phyloP scores from a whole-genome alignment of 73 alveolate species.

The Durusdinium trenchii region DNA sequence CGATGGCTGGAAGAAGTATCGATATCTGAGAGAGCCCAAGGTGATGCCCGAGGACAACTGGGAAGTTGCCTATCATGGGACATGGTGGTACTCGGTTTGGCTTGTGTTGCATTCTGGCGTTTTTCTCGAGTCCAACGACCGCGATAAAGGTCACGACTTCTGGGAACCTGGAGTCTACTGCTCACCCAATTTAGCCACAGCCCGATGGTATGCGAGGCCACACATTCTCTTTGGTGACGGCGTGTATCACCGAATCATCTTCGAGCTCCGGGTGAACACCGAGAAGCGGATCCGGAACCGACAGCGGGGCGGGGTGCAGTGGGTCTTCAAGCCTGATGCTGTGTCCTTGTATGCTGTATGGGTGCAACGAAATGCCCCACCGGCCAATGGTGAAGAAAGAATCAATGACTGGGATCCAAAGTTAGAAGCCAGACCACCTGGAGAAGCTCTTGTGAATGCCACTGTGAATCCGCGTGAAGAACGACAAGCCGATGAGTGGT shows the following conservation, averaged over 20 bases:
- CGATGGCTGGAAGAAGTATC: conserved; percentile 36
- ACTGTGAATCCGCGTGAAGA: background rate
- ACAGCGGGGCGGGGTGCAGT: conserved; percentile 82
- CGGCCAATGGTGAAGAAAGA: conserved; percentile 83
- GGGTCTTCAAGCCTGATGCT: conserved; percentile 91
- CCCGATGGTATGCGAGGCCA: conserved; percentile 85
- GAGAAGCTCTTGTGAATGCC: background rate
- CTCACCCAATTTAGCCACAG: conserved; percentile 13
- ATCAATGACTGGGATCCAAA: conserved; percentile 91
- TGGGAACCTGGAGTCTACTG: conserved; percentile 94
- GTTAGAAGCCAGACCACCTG: conserved; percentile 64
- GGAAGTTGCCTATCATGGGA: conserved; percentile 73
- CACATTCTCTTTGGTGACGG: conserved; percentile 83
- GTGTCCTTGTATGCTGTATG: conserved; percentile 69
- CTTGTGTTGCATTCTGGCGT: conserved; percentile 59
- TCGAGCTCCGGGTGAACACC: conserved; percentile 84
- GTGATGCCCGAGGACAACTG: conserved; percentile 57
- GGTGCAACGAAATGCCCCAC: conserved; percentile 91
- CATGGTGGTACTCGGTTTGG: conserved; percentile 92
- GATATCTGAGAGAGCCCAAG: background rate
- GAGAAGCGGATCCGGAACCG: conserved; percentile 85
- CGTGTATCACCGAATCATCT: conserved; percentile 61
- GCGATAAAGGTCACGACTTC: conserved; percentile 91
- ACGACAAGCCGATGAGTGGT: background rate
- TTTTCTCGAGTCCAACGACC: conserved; percentile 91